Evolutionary conservation across 23 red algal genomes (phyloP), one percentile per base, ranked within the genome.

Genomic region (Gracilaria caudata): DNA sequence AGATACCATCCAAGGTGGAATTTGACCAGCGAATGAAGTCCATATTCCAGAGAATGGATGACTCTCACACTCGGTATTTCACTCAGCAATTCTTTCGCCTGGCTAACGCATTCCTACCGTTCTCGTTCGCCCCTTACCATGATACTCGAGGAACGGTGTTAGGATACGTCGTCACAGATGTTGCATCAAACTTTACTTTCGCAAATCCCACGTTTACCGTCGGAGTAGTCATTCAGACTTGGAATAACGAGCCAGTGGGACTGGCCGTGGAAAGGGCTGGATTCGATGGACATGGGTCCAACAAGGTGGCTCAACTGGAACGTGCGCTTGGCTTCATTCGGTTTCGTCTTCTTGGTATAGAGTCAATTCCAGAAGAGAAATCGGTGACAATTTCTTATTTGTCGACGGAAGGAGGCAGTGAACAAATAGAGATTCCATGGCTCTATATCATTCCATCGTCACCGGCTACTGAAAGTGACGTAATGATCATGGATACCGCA

Each of bases 21-120:
- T 80, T 80, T 53, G 32, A 80, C 46, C 20, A 80, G 33, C 47
- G 30, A 34, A 44, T 80, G 40, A 44, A 35, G 23, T 35, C 9
- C 76, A n/a, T 56, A n/a, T 29, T 53, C 38, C n/a, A 45, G 30
- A 24, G 23, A 7, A 80, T 80, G 76, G 40, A 53, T 53, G 76
- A 80, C 76, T 35, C 32, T 25, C 76, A 80, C 76, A 51, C 76
- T 17, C 40, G 40, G 17, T 80, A 54, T 28, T 20, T 80, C 35
- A 53, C 49, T 2, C 7, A 53, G 19, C 5, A 53, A 13, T 7
- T 53, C 49, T 53, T 53, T 17, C 49, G 49, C 19, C 2, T 1
- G 13, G 49, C 49, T 53, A 1, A 17, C 19, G 49, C 49, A 17
- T 53, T 53, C 19, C 49, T 53, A 16, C 49, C 49, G 6, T 53